Evolutionary conservation across 441 rosid species (phyloP), one percentile per base, ranked within the genome.

Genomic region (Gossypium davidsonii): DNA sequence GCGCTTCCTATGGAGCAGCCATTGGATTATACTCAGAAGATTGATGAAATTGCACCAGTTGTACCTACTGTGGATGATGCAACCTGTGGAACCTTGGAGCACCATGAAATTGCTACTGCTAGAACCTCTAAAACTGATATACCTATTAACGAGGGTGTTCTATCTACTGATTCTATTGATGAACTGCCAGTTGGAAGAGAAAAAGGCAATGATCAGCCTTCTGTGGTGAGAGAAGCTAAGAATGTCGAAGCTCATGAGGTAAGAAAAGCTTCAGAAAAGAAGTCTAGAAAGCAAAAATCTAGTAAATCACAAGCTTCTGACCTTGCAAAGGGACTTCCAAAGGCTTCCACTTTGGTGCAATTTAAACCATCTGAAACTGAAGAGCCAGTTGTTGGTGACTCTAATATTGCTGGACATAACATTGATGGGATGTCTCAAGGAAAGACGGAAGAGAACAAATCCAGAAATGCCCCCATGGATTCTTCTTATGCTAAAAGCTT

Each of bases 281-380:
- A 91, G 84, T 82, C 97, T 23, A 90, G 87, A 79, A 93, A 89
- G 82, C 97, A 90, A 74, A 93, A 93, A 70, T 79, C 88, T 79
- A 72, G 79, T 4, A 91, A 88, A 85, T 78, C 76, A 25, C 88
- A 80, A 77, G 71, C 89, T 44, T 74, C 88, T 79, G 96, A 90
- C 58, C 85, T 78, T 74, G 84, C 77, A 28, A 90, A 92, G 84
- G 91, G 78, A 59, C 72, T 73, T 69, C 60, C 83, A 17, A 89
- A 80, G 79, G 75, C 83, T 70, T 76, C 78, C 44, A 37, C 83
- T 37, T 65, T 52, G 64, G 87, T 76, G 81, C 91, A 76, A 56
- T 53, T 79, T 56, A 87, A 85, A 78, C 83, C 83, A 78, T 78
- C 83, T 51, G 91, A 83, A 76, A 75, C 66, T 63, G 90, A 79